A percentile compares a stretch with the other conserved stretches of the same genome.
Conservation (phyloP, 345 rosid species). For the Heritiera fomes region DNA sequence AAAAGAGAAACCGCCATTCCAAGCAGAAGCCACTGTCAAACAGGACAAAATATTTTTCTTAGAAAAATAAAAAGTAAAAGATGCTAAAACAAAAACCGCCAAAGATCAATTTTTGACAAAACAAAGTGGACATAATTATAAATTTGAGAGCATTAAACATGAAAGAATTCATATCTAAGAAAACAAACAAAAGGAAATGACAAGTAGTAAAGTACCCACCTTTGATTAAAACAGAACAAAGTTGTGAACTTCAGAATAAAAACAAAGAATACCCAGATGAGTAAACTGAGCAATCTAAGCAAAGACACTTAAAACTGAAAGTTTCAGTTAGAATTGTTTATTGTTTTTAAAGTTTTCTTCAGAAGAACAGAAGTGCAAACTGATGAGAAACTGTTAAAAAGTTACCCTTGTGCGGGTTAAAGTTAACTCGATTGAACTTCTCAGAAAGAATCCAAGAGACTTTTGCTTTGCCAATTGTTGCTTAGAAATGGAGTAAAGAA, state of each 20-base stretch:
- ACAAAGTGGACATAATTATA: background rate
- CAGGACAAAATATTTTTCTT: background rate
- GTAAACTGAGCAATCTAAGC: background rate
- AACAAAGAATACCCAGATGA: background rate
- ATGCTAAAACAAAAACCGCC: background rate
- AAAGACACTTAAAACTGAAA: background rate
- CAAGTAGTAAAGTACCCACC: conserved; percentile 13
- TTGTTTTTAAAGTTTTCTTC: background rate
- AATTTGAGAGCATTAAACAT: background rate
- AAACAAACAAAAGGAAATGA: background rate
- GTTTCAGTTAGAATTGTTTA: background rate
- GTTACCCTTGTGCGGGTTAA: too few species aligned
- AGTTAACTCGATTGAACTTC: background rate
- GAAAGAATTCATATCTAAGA: background rate
- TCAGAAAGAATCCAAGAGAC: background rate
- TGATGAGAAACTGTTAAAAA: background rate
- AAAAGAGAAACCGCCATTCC: background rate
- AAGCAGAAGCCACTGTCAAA: background rate
- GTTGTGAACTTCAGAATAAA: background rate
- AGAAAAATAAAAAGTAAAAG: too few species aligned
- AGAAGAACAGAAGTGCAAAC: background rate
- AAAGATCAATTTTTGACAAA: background rate
- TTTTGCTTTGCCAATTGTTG: background rate
- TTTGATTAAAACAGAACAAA: background rate
- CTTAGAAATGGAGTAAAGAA: background rate